Evolutionary conservation across 208 protist species (phyloP).

Genomic region (Leptomonas seymouri): DNA sequence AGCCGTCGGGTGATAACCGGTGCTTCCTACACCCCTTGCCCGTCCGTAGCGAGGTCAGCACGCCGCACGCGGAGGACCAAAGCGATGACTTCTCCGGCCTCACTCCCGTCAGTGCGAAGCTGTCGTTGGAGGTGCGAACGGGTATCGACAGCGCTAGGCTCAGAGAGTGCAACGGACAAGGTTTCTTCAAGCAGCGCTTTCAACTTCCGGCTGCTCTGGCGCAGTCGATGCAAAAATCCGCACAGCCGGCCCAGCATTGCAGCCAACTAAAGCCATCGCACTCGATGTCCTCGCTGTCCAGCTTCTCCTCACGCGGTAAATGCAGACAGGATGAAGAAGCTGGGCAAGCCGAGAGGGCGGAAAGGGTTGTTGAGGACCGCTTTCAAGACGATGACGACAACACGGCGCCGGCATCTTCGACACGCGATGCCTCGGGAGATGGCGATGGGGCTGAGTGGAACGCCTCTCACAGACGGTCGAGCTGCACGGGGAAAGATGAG

Average conservation of each 20-base stretch:
- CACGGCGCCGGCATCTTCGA: neutral
- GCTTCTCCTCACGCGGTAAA: slow-evolving; percentile 3
- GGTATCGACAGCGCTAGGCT: too few relatives aligned
- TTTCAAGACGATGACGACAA: neutral
- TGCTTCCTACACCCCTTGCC: slow-evolving; percentile 15
- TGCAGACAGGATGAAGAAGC: neutral
- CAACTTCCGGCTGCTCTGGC: neutral
- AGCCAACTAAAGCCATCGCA: neutral
- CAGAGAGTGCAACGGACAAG: too few relatives aligned
- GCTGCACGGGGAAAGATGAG: slow-evolving; percentile 12
- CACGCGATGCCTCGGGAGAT: neutral
- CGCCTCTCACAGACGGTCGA: neutral
- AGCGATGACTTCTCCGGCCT: slow-evolving; percentile 5
- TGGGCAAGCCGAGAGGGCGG: neutral
- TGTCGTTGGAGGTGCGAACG: neutral
- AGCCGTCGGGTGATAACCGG: slow-evolving; percentile 11
- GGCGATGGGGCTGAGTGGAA: neutral
- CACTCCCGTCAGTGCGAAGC: neutral
- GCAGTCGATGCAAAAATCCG: neutral
- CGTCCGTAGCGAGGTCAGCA: slow-evolving; percentile 8
- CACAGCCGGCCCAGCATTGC: neutral
- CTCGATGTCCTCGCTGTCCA: slow-evolving; percentile 15
- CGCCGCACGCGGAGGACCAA: slow-evolving; percentile 7
- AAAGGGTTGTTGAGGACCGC: neutral
- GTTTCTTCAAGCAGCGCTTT: neutral